Evolutionary conservation across 2,329 filamentous ascomycete species (phyloP).

Genomic region (Onygenales sp.): DNA sequence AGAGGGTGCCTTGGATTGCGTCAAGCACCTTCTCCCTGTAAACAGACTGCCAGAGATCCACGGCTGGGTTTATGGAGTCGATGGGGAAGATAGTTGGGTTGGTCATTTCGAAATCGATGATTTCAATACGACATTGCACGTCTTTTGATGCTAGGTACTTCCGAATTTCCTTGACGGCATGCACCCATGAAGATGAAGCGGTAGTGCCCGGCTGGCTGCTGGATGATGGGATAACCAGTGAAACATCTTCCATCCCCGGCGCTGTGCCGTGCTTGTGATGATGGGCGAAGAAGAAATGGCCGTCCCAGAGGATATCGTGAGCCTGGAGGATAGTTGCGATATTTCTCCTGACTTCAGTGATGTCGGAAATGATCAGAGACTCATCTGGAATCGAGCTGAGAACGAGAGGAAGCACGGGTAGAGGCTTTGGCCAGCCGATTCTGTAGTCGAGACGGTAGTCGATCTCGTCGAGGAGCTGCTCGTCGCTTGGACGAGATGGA

Average conservation of each 20-base stretch:
- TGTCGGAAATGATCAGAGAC: neutral
- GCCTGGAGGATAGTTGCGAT: neutral
- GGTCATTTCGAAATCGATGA: neutral
- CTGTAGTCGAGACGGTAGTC: neutral
- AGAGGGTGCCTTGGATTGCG: neutral
- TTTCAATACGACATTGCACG: neutral
- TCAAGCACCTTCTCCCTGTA: neutral
- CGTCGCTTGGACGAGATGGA: too few species aligned
- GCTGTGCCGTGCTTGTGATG: neutral
- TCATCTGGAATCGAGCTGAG: neutral
- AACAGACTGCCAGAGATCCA: slow-evolving; percentile 1
- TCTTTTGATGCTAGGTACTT: neutral
- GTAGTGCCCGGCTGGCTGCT: neutral
- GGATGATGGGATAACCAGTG: neutral
- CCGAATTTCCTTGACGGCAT: neutral
- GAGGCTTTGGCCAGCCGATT: neutral
- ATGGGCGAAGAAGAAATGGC: neutral
- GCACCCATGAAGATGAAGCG: neutral
- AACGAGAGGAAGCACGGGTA: neutral
- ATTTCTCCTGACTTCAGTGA: neutral
- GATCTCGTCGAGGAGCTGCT: neutral
- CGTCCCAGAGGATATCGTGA: neutral
- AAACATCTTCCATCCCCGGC: neutral
- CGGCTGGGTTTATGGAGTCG: neutral
- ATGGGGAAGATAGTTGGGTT: neutral